phyloP scores from a whole-genome alignment of 1,139 yeast species.

The Kodamaea plutei region DNA sequence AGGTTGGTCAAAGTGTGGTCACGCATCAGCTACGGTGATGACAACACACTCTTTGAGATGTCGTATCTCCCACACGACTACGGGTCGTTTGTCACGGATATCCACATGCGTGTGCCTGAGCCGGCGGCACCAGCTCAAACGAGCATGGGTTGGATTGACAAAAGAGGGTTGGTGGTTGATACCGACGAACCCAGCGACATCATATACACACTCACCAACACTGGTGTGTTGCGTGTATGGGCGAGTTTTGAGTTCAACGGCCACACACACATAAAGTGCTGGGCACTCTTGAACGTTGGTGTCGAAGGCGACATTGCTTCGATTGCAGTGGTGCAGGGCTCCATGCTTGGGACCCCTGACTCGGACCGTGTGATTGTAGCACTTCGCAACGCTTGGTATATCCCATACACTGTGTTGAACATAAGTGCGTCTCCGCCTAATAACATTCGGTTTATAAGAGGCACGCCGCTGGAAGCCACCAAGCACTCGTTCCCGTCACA shows the following conservation, averaged over 20 bases:
- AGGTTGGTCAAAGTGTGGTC: constrained; percentile 75
- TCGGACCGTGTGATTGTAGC: constrained; percentile 39
- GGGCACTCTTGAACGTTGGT: constrained; percentile 53
- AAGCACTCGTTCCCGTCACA: constrained; percentile 16
- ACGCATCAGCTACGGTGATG: constrained; percentile 64
- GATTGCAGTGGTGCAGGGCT: constrained; percentile 14
- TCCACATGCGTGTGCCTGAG: constrained; percentile 15
- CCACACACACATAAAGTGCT: constrained; percentile 53
- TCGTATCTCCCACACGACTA: constrained; percentile 61
- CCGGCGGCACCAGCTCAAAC: not conserved
- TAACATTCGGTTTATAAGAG: constrained; percentile 21
- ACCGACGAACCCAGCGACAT: constrained; percentile 35
- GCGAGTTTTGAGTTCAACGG: constrained; percentile 62
- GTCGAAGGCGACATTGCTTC: constrained; percentile 10
- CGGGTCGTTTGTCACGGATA: constrained; percentile 44
- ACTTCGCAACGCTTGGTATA: constrained; percentile 41
- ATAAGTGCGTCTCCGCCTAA: constrained; percentile 48
- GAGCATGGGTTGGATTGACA: constrained; percentile 2
- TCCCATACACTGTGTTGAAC: constrained; percentile 49
- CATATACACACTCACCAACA: constrained; percentile 59
- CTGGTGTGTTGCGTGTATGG: constrained; percentile 63
- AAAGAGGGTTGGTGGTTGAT: constrained; percentile 2
- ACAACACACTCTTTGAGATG: constrained; percentile 66
- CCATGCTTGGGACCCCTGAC: constrained; percentile 1
- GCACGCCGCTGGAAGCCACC: constrained; percentile 6